These are phyloP conservation scores for Fusarium globosum DNA, from an alignment of 2,329 filamentous ascomycete species.

Conservation along the genomic window DNA sequence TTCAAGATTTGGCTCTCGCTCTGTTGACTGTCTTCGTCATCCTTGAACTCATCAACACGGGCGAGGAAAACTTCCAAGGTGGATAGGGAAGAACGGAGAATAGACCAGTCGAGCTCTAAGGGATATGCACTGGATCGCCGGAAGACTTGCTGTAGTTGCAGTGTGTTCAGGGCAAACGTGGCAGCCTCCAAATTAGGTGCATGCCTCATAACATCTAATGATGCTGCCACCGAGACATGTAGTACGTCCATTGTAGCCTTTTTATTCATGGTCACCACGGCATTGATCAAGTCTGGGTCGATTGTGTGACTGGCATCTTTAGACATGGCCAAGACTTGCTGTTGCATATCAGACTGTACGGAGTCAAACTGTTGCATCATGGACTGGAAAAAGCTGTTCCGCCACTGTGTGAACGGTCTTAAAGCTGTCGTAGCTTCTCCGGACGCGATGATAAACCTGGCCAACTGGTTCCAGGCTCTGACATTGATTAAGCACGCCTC, in stretches of 20 bases:
- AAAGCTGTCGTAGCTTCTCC: constrained; percentile 62
- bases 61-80: constrained; percentile 60
- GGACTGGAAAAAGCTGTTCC: constrained; percentile 67
- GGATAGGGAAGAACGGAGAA: constrained; percentile 58
- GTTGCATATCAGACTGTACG: constrained; percentile 65
- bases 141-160: constrained; percentile 64
- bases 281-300: constrained; percentile 58
- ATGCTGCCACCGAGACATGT: constrained; percentile 59
- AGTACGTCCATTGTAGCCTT: constrained; percentile 65
- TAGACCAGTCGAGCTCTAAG: constrained; percentile 60
- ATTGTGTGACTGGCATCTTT: constrained; percentile 57
- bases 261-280: constrained; percentile 64
- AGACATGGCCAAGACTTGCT: constrained; percentile 63
- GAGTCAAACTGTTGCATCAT: constrained; percentile 68
- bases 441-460: constrained; percentile 66
- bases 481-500: constrained; percentile 74
- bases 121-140: constrained; percentile 57
- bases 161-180: constrained; percentile 61
- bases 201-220: constrained; percentile 62
- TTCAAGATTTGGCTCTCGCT: constrained; percentile 54
- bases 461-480: constrained; percentile 71
- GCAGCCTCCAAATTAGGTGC: constrained; percentile 59
- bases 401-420: constrained; percentile 59
- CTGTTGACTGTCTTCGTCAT: constrained; percentile 52
- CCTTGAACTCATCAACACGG: constrained; percentile 57